Conservation (phyloP, 1,284 basidiomycete genomes). For the Xerocomus amazonicus region DNA sequence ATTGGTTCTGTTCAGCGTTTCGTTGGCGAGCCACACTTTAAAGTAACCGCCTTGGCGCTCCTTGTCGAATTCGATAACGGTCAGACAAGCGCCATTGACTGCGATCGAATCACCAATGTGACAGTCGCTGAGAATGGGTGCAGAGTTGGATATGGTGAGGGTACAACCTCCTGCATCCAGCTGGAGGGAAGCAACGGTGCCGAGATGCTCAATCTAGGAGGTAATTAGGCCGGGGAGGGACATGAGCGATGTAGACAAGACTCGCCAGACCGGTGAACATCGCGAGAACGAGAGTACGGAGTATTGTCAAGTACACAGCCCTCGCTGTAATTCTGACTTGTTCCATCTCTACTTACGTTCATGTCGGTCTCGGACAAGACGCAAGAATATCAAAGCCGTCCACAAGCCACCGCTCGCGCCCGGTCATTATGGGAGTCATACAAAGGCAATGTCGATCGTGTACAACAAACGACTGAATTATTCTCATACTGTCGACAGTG, state of each 20-base stretch:
- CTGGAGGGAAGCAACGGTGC: constrained; percentile 62
- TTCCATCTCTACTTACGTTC: constrained; percentile 4
- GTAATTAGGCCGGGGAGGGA: constrained; percentile 4
- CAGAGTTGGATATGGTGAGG: constrained; percentile 74
- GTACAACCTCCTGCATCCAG: constrained; percentile 75
- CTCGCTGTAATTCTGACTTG: not conserved
- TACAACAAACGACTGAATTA: constrained; percentile 2
- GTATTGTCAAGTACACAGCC: too few relatives aligned
- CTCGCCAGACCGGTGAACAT: constrained; percentile 73
- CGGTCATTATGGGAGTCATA: constrained; percentile 43
- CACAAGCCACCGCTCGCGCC: constrained; percentile 8
- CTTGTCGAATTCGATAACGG: constrained; percentile 81
- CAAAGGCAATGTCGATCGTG: constrained; percentile 33
- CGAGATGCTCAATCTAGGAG: constrained; percentile 75
- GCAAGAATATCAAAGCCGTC: not conserved
- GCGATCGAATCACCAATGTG: constrained; percentile 94
- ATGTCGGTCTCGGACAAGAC: constrained; percentile 14
- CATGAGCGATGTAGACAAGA: not conserved
- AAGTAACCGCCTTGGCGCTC: constrained; percentile 71
- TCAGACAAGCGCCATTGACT: constrained; percentile 77
- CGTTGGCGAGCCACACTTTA: constrained; percentile 92
- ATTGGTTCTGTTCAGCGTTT: constrained; percentile 90
- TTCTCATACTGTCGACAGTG: constrained; percentile 36
- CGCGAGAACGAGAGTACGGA: not conserved
- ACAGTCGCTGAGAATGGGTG: constrained; percentile 85